These are phyloP conservation scores for Xylariaceae sp. DNA, from an alignment of 2,329 filamentous ascomycete genomes.

Conservation along the genomic window DNA sequence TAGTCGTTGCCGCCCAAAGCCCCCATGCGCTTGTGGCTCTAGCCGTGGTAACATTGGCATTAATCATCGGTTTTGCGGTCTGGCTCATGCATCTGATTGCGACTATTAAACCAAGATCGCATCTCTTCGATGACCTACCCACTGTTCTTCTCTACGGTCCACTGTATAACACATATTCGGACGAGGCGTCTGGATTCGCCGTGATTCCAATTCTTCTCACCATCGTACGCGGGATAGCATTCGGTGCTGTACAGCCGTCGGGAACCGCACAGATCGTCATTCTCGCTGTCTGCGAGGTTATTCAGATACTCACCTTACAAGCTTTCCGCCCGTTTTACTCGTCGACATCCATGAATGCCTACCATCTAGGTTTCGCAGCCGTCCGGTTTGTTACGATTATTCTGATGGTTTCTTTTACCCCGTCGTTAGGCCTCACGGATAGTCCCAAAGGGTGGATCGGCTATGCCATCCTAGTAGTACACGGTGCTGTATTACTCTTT, in stretches of 20 bases:
- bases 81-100: conserved; percentile 82
- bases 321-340: conserved; percentile 87
- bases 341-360: conserved; percentile 94
- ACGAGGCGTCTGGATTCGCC: conserved; percentile 86
- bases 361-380: conserved; percentile 78
- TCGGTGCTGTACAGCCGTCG: conserved; percentile 87
- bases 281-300: conserved; percentile 88
- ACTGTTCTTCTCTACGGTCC: conserved; percentile 88
- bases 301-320: conserved; percentile 78
- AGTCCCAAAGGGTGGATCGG: conserved; percentile 89
- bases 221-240: conserved; percentile 78
- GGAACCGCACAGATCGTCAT: conserved; percentile 91
- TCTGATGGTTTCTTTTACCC: conserved; percentile 77
- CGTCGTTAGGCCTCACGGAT: conserved; percentile 72
- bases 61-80: conserved; percentile 65
- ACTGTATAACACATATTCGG: conserved; percentile 95
- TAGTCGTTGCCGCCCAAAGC: conserved; percentile 67
- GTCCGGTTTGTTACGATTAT: conserved; percentile 72
- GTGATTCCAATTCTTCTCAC: conserved; percentile 81
- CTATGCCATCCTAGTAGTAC: conserved; percentile 81
- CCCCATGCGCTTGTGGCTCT: conserved; percentile 66
- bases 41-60: conserved; percentile 67
- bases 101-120: conserved; percentile 72
- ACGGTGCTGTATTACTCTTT: conserved; percentile 78
- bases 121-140: conserved; percentile 87